Evolutionary conservation across 768 basidiomycete genomes (phyloP), one percentile per base, ranked within the genome.

Genomic region (Lactarius indigo): DNA sequence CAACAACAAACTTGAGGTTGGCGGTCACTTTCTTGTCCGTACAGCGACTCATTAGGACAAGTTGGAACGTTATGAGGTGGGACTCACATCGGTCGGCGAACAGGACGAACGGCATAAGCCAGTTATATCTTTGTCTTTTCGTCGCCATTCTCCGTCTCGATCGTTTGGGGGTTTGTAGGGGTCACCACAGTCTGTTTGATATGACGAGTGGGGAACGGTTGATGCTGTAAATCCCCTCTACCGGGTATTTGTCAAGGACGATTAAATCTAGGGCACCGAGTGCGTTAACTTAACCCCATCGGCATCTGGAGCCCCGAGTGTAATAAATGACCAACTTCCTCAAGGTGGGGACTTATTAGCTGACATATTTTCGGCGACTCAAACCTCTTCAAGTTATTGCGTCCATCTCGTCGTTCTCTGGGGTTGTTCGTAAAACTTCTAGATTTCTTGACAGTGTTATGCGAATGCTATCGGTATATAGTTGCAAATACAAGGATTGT

Each of bases 61-160:
- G 77, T 61, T 92, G 89, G 90, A 77, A 66, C 65, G 73, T 81
- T 0, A 83, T 88, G 39, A 81, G 86, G 60, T 86, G 88, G 17
- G 91, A 93, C 76, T 91, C 91, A 23, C 90, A 92, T 74, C 89
- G 89, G 35, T 91, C 88, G 5, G 91, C 90, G 1, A 75, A 71
- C 28, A 80, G 88, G 75, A 84, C 80, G 15, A 87, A 75, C 75
- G 79, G 79, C 1, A 83, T 86, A 71, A 69, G 83, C n/a, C n/a
- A n/a, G 7, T 12, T 35, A 33, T 10, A 39, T 56, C 58, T 50
- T n/a, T 61, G 18, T 30, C 15, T 31, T 42, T 42, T 60, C 63
- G 18, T 56, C n/a, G 17, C 7, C 10, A 15, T 30, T 12, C 35
- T 57, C 12, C 37, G 2, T 57, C 3, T n/a, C 17, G 5, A 15